phyloP scores from a whole-genome alignment of 257 asterid genomes.

The Apocynum venetum region DNA sequence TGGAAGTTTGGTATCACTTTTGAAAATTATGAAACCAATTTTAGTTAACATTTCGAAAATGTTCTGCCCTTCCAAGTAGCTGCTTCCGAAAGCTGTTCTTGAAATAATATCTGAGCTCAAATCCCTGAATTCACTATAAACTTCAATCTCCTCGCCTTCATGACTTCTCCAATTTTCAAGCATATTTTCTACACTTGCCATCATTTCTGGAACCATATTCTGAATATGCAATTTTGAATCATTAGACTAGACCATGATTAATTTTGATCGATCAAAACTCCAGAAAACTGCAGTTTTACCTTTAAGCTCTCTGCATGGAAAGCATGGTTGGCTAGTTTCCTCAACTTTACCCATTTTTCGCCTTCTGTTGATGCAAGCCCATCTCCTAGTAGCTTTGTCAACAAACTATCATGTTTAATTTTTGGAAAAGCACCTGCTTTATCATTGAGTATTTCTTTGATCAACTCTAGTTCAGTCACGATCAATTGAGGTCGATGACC shows the following conservation, averaged over 20 bases:
- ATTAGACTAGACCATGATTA: too few relatives aligned
- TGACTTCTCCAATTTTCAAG: slow-evolving; percentile 36
- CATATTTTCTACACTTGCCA: slow-evolving; percentile 39
- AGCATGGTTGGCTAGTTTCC: slow-evolving; percentile 56
- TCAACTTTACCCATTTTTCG: slow-evolving; percentile 46
- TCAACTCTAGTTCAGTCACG: slow-evolving; percentile 46
- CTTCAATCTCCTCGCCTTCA: slow-evolving; percentile 42
- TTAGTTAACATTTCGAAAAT: slow-evolving; percentile 40
- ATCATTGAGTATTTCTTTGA: slow-evolving; percentile 46
- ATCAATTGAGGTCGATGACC: slow-evolving; percentile 42
- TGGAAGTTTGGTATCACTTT: slow-evolving; percentile 4
- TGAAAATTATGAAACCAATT: slow-evolving; percentile 20
- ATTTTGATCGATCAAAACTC: too few relatives aligned
- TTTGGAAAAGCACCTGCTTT: slow-evolving; percentile 35
- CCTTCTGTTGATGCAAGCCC: slow-evolving; percentile 43
- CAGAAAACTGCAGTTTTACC: slow-evolving; percentile 21
- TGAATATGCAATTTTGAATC: neutral
- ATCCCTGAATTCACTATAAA: slow-evolving; percentile 33
- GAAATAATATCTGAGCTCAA: slow-evolving; percentile 56
- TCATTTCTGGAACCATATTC: slow-evolving; percentile 58
- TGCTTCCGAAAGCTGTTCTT: slow-evolving; percentile 66
- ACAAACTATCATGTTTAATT: neutral
- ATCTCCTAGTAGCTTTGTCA: slow-evolving; percentile 40
- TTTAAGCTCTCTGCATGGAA: slow-evolving; percentile 53
- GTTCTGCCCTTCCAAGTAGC: slow-evolving; percentile 47